phyloP scores from a whole-genome alignment of 495 filamentous ascomycete genomes.

The Penicillium riverlandense region DNA sequence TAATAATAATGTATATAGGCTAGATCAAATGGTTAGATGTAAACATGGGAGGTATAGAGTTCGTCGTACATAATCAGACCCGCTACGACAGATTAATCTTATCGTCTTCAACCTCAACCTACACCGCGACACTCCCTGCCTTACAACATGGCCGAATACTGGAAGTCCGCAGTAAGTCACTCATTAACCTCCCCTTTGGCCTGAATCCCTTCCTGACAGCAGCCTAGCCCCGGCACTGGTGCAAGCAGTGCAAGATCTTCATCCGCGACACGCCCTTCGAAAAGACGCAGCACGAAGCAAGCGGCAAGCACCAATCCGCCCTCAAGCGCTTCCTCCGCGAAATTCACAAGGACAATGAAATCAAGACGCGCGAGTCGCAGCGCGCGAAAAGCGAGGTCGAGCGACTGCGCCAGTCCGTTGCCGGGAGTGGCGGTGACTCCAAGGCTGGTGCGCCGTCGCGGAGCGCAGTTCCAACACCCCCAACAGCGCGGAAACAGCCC shows the following conservation, averaged over 20 bases:
- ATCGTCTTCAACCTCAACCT: slow-evolving; percentile 3
- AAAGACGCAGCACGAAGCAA: slow-evolving; percentile 84
- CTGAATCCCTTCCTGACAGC: neutral
- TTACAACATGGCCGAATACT: slow-evolving; percentile 82
- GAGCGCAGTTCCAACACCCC: no score
- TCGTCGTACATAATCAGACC: neutral
- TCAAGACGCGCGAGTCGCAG: slow-evolving; percentile 68
- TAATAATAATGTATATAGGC: neutral
- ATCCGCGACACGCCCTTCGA: slow-evolving; percentile 90
- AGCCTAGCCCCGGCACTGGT: slow-evolving; percentile 78
- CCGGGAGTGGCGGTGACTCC: slow-evolving; percentile 11
- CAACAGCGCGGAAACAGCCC: slow-evolving; percentile 13
- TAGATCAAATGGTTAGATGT: neutral
- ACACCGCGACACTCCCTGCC: neutral
- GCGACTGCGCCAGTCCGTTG: slow-evolving; percentile 70
- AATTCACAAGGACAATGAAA: slow-evolving; percentile 73
- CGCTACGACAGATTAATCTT: slow-evolving; percentile 1
- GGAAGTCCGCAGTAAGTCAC: slow-evolving; percentile 84
- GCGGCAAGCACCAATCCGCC: slow-evolving; percentile 75
- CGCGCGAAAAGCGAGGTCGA: slow-evolving; percentile 82
- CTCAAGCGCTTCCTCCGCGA: slow-evolving; percentile 88
- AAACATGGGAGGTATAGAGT: neutral
- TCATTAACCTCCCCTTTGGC: neutral
- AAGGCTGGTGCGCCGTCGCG: slow-evolving; percentile 10
- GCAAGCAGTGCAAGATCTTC: slow-evolving; percentile 90